phyloP scores from a whole-genome alignment of 2,329 filamentous ascomycete genomes.

The Hypoxylon sp. region DNA sequence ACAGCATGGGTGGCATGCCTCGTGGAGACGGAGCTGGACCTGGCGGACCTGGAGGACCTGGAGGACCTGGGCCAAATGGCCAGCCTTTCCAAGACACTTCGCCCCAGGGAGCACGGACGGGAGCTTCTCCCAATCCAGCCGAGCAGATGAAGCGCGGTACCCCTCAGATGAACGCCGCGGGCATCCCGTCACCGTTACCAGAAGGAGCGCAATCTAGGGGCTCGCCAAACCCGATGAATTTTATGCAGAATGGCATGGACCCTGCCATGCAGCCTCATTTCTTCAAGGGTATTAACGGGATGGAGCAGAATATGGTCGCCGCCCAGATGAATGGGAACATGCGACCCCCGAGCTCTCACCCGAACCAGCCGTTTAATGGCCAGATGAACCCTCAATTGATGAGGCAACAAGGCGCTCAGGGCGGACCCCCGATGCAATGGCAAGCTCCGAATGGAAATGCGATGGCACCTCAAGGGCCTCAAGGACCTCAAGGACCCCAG shows the following conservation, averaged over 20 bases:
- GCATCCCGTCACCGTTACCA: slow-evolving; percentile 79
- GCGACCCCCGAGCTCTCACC: slow-evolving; percentile 79
- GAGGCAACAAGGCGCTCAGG: slow-evolving; percentile 56
- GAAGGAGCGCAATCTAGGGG: slow-evolving; percentile 76
- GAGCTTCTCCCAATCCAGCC: slow-evolving; percentile 81
- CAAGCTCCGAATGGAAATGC: slow-evolving; percentile 62
- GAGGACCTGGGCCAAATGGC: slow-evolving; percentile 68
- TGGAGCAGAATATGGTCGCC: slow-evolving; percentile 68
- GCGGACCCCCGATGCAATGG: slow-evolving; percentile 64
- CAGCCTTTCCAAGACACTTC: slow-evolving; percentile 78
- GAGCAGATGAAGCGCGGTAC: slow-evolving; percentile 86
- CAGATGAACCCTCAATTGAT: slow-evolving; percentile 75
- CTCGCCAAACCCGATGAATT: slow-evolving; percentile 76
- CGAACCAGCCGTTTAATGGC: slow-evolving; percentile 65
- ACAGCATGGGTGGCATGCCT: slow-evolving; percentile 69
- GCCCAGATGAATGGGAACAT: slow-evolving; percentile 74
- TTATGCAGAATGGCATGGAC: slow-evolving; percentile 75
- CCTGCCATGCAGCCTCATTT: slow-evolving; percentile 72
- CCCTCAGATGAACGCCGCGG: slow-evolving; percentile 78
- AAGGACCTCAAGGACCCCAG: slow-evolving; percentile 61
- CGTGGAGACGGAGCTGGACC: slow-evolving; percentile 67
- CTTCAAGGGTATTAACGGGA: slow-evolving; percentile 68
- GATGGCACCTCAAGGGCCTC: slow-evolving; percentile 60
- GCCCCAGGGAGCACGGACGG: slow-evolving; percentile 76
- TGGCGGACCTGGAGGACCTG: slow-evolving; percentile 64